Conservation (phyloP, 192 early-diverging fungal genomes). For the Coemansia sp. region DNA sequence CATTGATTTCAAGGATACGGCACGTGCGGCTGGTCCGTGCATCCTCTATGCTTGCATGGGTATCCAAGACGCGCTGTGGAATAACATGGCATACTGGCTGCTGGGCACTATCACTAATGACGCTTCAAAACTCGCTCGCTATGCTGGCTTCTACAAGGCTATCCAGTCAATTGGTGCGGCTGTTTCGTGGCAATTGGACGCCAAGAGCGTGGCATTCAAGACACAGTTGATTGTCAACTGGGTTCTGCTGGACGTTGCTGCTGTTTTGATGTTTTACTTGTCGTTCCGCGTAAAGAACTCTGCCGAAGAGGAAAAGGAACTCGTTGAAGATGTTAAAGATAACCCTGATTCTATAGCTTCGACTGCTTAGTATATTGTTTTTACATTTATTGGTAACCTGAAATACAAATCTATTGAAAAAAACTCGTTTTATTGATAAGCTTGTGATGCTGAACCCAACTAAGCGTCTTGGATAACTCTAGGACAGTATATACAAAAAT, state of each 20-base stretch:
- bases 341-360: background rate
- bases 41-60: slow-evolving; percentile 74
- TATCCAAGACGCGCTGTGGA: slow-evolving; percentile 74
- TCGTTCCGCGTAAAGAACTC: slow-evolving; percentile 1
- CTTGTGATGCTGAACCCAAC: too few relatives aligned
- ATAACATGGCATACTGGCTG: slow-evolving; percentile 75
- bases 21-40: slow-evolving; percentile 60
- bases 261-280: background rate
- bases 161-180: slow-evolving; percentile 73
- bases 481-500: too few relatives aligned
- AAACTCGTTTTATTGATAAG: too few relatives aligned
- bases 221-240: slow-evolving; percentile 67
- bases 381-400: background rate
- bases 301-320: background rate
- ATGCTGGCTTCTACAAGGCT: slow-evolving; percentile 83
- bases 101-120: slow-evolving; percentile 81
- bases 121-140: slow-evolving; percentile 62
- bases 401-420: background rate
- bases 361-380: background rate
- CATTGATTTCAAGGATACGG: slow-evolving; percentile 47
- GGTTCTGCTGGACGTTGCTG: slow-evolving; percentile 64
- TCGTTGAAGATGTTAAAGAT: background rate
- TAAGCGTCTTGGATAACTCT: too few relatives aligned
- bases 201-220: slow-evolving; percentile 80
- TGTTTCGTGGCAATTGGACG: slow-evolving; percentile 62